Percentiles rank a stretch among this genome's conserved stretches.
Evolutionary conservation across 768 basidiomycete genomes (phyloP).

Genomic region (Podaxis pistillaris): DNA sequence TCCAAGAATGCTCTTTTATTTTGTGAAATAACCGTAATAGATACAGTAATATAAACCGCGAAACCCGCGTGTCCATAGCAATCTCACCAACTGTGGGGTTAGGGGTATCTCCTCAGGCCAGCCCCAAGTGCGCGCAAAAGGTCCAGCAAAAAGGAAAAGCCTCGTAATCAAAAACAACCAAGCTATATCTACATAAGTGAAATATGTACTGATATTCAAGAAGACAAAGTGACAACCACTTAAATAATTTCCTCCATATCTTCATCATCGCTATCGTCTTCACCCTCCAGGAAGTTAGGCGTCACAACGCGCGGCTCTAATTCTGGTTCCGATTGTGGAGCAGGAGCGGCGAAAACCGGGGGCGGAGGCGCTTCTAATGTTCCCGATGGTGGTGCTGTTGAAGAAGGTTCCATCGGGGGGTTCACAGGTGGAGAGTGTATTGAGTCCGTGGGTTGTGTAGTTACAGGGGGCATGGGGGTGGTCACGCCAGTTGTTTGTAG

Average conservation of each 20-base stretch:
- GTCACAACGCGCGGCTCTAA: constrained; percentile 1
- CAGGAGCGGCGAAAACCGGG: constrained; percentile 6
- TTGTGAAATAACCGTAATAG: too few species aligned
- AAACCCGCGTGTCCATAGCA: too few species aligned
- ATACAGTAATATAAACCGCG: too few species aligned
- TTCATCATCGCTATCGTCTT: constrained; percentile 34
- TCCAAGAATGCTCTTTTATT: too few species aligned
- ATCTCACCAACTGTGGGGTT: too few species aligned
- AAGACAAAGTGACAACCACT: constrained; percentile 1
- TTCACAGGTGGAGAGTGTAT: neutral
- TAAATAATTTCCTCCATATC: constrained; percentile 48
- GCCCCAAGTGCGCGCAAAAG: neutral
- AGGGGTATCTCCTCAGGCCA: too few species aligned
- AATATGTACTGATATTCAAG: neutral
- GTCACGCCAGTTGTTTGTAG: neutral
- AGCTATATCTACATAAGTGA: neutral
- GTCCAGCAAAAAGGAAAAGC: neutral
- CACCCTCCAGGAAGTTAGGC: constrained; percentile 21
- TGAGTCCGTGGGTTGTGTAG: neutral
- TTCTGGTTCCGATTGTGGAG: constrained; percentile 3
- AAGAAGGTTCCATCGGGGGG: neutral
- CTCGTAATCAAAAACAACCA: neutral
- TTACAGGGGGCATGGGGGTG: neutral
- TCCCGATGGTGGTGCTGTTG: neutral
- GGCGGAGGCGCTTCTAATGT: neutral